These are phyloP conservation scores for Cutaneotrichosporon cutaneum DNA, from an alignment of 1,284 basidiomycete genomes.

Conservation along the genomic window DNA sequence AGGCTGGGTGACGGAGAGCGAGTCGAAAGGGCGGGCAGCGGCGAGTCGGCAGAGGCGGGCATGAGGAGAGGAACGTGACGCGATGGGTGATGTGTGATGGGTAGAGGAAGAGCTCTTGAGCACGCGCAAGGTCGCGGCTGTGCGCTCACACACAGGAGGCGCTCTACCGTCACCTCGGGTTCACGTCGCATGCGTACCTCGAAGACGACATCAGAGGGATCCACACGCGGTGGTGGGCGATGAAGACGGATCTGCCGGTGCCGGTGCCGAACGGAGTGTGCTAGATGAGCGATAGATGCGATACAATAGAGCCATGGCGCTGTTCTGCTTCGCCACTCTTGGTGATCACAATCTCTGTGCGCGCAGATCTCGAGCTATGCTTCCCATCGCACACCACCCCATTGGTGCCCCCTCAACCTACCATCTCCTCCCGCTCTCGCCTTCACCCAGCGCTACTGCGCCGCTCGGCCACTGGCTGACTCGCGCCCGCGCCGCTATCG, in stretches of 20 bases:
- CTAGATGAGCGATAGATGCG: neutral
- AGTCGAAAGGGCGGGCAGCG: no score
- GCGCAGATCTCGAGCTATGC: no score
- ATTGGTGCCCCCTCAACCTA: no score
- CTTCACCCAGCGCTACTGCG: no score
- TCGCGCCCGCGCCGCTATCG: no score
- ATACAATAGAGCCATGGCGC: neutral
- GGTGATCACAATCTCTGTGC: no score
- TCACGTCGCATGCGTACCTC: conserved; percentile 9
- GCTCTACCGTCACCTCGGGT: conserved; percentile 13
- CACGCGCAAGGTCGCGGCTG: no score
- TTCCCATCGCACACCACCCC: no score
- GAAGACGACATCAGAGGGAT: conserved; percentile 8
- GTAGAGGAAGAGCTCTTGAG: neutral
- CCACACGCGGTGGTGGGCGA: conserved; percentile 14
- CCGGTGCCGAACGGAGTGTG: neutral
- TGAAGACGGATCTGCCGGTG: conserved; percentile 7
- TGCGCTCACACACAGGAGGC: conserved; percentile 8
- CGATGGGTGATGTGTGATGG: no score
- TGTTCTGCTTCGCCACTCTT: neutral
- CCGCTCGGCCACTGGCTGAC: no score
- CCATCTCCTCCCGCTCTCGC: no score
- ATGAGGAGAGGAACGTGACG: neutral
- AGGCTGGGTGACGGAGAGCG: neutral
- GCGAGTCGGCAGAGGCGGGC: neutral